Evolutionary conservation across 495 filamentous ascomycete species (phyloP), one percentile per base, ranked within the genome.

Genomic region (Clavariopsis aquatica): DNA sequence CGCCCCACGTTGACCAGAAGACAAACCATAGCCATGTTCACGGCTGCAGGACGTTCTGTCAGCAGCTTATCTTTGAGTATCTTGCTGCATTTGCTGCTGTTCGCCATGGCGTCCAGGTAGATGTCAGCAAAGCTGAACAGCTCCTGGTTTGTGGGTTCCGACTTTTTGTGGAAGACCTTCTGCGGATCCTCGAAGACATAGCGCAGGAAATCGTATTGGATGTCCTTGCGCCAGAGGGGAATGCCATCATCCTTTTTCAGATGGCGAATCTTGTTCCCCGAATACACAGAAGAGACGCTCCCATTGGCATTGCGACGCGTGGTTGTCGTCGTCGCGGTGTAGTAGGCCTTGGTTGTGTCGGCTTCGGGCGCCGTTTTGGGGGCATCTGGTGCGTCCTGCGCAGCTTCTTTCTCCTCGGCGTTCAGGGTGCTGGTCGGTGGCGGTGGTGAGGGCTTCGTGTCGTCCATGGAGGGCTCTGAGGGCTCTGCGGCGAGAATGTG

Each of bases 11-110:
- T 98, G 71, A 98, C 94, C 72, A 98, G 79, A 71, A 98, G 78
- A 79, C 94, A 98, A 61, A 98, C 92, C 94, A 98, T 98, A 9
- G 94, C 94, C 95, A 98, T 98, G 72, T 89, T 91, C 73, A 96
- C 89, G 28, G 95, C 94, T 46, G 91, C 92, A 59, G 89, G 85
- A 69, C 91, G 88, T 74, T 98, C 94, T 70, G 85, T 93, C 70
- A 96, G 85, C 68, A 98, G 83, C 80, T 98, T 98, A 70, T 98
- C 94, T 73, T 95, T 90, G 54, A 98, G 81, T 62, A 98, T 95
- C 77, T 98, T 97, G 78, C 94, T 98, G 28, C 93, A 97, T 80
- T 98, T 98, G 82, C 91, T 97, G 76, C 94, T 98, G 77, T 91
- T 83, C 7, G 95, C 92, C 94, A 98, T 98, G 45, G 93, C 91